Base-by-base conservation (phyloP, 2,329 filamentous ascomycete species). In the Colletotrichum paranaense region DNA sequence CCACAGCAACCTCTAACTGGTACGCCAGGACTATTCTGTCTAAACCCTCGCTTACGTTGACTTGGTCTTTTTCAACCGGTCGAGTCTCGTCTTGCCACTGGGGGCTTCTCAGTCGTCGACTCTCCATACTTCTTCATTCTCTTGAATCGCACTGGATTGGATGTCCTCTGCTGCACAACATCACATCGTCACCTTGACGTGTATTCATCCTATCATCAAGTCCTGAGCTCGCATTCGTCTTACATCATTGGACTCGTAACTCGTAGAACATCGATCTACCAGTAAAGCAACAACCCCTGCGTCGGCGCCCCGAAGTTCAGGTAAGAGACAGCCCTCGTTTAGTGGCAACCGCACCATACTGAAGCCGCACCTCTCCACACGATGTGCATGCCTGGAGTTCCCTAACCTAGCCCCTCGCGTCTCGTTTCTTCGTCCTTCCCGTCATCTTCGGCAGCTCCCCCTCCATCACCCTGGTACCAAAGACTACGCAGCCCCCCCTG, bases 381-480 rank as follows among this genome's bases (percentile, higher is more conserved):
- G 70, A 73, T 73, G 26, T 73, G 60, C 70, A 70, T 70, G 60
- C 60, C 56, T 64, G 58, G 68, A 63, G 52, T 67, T 62, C 62
- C 68, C 68, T 72, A 63, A 59, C 35, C 58, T 66, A 35, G 62
- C 58, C 62, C 56, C 70, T 73, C 70, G 70, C 70, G 70, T 65
- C 60, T 73, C 56, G 72, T 65, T 62, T 32, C 69, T 62, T 72
- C 69, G 63, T 62, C 67, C 69, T 58, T 74, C 67, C 64, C 46
- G 68, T 68, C 63, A 65, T 75, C 56, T 59, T 74, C 59, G 72
- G 72, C 63, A 71, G 63, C 58, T 75, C 62, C 67, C 63, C 66
- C 32, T 11, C 32, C 49, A 55, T 58, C 38, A 74, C 62, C 53
- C 72, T 59, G 49, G 72, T 57, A 52, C 63, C 42, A 73, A 56